Base-by-base conservation (phyloP, 2,329 filamentous ascomycete species). In the Scedosporium apiospermum region DNA sequence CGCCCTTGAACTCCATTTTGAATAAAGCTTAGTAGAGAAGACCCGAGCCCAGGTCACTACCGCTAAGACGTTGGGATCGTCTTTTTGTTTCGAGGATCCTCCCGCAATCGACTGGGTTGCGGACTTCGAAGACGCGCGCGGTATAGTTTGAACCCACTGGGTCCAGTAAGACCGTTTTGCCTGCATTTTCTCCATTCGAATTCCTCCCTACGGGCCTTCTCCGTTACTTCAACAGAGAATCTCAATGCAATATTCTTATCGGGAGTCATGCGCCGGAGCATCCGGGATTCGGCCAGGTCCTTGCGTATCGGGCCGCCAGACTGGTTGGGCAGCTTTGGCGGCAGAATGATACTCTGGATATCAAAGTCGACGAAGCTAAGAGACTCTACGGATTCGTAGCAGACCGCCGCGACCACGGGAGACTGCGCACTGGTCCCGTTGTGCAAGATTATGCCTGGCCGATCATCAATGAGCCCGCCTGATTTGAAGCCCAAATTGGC, bases 141-240 rank as follows among this genome's bases (percentile, higher is more conserved):
- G 46, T 51, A 51, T 51, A 51, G 46, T 51, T 18, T 51, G 46
- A 51, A 51, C 18, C 46, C 46, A n/a, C 46, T 51, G 9, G 46
- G 46, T 18, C 46, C 18, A 18, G 18, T 18, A 51, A 51, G 7
- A n/a, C 46, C 46, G 6, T 51, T 51, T 9, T 9, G 10, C n/a
- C 46, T 9, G n/a, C 46, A 51, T 51, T 58, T 58, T 18, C 55
- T 58, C 55, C 55, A 58, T 38, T 58, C 55, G 34, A 58, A 58
- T 16, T 30, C 27, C 23, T 58, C 55, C 26, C 55, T 58, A 14
- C 27, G 14, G 26, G 7, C 26, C 21, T 58, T 58, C 27, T 30
- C 55, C 26, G 23, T 6, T 3, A 6, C 12, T 18, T 38, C 55
- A 14, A 58, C 55, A 7, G 46, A 51, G 46, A 51, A 51, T 51